These are phyloP conservation scores for Gymnopilus dilepis DNA, from an alignment of 768 basidiomycete genomes.

Conservation along the genomic window DNA sequence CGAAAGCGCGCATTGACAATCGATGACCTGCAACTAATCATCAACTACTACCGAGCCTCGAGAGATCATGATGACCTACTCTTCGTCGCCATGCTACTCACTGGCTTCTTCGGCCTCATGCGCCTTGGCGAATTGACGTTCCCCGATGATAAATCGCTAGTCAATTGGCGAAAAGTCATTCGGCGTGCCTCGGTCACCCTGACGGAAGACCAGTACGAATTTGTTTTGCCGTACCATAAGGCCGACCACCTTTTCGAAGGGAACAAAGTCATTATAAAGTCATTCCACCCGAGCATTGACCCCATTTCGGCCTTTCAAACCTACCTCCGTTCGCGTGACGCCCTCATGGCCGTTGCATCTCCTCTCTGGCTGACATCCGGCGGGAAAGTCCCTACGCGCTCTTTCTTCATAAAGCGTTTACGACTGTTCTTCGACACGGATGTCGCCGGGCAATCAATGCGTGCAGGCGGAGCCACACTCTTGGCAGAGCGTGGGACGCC, in stretches of 20 bases:
- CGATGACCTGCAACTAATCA: conserved; percentile 11
- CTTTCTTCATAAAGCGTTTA: conserved; percentile 25
- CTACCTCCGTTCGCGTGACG: conserved; percentile 7
- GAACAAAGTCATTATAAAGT: conserved; percentile 12
- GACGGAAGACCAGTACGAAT: not conserved
- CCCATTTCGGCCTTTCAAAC: not conserved
- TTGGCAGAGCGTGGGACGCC: conserved; percentile 35
- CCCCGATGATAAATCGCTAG: conserved; percentile 26
- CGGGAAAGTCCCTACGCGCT: conserved; percentile 18
- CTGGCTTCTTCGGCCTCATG: conserved; percentile 37
- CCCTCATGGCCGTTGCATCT: not conserved
- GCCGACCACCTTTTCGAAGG: conserved; percentile 28
- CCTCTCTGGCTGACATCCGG: conserved; percentile 18
- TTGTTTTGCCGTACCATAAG: conserved; percentile 25
- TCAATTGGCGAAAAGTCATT: conserved; percentile 8
- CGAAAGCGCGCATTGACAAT: conserved; percentile 17
- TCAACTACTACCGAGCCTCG: not conserved
- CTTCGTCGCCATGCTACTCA: conserved; percentile 24
- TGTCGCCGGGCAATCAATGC: conserved; percentile 43
- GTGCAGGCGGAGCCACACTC: conserved; percentile 44
- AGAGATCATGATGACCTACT: conserved; percentile 2
- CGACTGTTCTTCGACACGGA: conserved; percentile 6
- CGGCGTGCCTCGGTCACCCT: conserved; percentile 2
- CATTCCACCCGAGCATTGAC: not conserved
- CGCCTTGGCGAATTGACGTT: conserved; percentile 38